Conservation (phyloP, 2,329 filamentous ascomycete species). For the Penicillium sp. region DNA sequence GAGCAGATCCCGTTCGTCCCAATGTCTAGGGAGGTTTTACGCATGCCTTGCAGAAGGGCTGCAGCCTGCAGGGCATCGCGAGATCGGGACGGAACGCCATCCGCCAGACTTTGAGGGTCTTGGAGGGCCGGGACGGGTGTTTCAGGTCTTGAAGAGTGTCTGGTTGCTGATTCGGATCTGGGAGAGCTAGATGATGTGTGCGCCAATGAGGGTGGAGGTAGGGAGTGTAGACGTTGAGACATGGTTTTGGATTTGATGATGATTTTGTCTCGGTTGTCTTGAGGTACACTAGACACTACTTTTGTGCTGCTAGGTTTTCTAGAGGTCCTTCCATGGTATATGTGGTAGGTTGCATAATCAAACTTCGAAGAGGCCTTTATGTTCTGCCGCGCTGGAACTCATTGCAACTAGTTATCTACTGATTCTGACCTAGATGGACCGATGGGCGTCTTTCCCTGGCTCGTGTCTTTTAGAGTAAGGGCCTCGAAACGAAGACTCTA, state of each 20-base stretch:
- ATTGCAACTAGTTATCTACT: no score
- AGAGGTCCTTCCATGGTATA: no score
- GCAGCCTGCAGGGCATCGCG: conserved; percentile 10
- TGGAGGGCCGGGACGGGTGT: conserved; percentile 13
- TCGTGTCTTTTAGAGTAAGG: neutral
- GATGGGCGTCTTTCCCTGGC: no score
- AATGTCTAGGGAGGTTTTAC: conserved; percentile 29
- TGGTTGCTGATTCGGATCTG: conserved; percentile 8
- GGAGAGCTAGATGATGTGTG: neutral
- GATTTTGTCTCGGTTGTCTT: neutral
- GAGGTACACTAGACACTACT: no score
- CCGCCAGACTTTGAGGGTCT: conserved; percentile 7
- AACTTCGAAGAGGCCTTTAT: no score
- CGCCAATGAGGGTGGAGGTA: neutral
- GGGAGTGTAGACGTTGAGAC: neutral
- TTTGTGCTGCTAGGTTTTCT: neutral
- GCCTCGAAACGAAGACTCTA: neutral
- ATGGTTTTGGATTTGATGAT: neutral
- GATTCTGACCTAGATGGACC: no score
- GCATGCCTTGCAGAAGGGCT: conserved; percentile 24
- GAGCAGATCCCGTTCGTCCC: conserved; percentile 12
- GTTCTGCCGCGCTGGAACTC: no score
- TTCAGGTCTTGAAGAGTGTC: conserved; percentile 7
- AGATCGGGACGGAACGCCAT: conserved; percentile 3
- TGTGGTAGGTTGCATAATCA: no score